phyloP scores from a whole-genome alignment of 2,329 filamentous ascomycete species.

The Mariannaea sp. region DNA sequence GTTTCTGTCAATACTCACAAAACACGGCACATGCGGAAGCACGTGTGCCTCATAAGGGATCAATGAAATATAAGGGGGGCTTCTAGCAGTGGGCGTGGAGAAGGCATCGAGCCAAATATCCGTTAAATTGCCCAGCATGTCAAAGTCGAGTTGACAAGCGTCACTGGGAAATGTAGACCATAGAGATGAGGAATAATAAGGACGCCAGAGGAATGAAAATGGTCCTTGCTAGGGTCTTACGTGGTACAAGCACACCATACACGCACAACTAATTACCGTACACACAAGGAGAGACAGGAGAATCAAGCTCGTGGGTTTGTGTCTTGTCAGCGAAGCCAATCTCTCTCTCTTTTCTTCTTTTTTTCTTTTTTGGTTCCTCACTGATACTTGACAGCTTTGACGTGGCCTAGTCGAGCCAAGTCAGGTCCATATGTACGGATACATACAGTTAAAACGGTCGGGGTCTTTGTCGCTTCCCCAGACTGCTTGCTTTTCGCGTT shows the following conservation, averaged over 20 bases:
- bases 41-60: conserved; percentile 8
- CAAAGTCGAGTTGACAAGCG: not conserved
- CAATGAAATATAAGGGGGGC: too few relatives aligned
- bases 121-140: not conserved
- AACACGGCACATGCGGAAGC: conserved; percentile 14
- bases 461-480: conserved; percentile 17
- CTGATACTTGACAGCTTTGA: conserved; percentile 1
- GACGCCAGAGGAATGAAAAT: conserved; percentile 8
- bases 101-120: not conserved
- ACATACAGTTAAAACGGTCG: not conserved
- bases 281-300: too few relatives aligned
- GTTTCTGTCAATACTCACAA: conserved; percentile 5
- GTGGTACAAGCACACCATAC: conserved; percentile 13
- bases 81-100: too few relatives aligned
- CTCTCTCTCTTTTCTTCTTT: conserved; percentile 9
- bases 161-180: not conserved
- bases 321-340: too few relatives aligned
- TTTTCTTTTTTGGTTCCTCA: conserved; percentile 6
- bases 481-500: conserved; percentile 27
- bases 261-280: not conserved
- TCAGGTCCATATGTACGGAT: too few relatives aligned
- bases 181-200: not conserved
- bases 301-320: too few relatives aligned
- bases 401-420: not conserved
- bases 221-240: conserved; percentile 12